Evolutionary conservation across 2,329 filamentous ascomycete genomes (phyloP), one percentile per base, ranked within the genome.

Genomic region (Colletotrichum siamense): DNA sequence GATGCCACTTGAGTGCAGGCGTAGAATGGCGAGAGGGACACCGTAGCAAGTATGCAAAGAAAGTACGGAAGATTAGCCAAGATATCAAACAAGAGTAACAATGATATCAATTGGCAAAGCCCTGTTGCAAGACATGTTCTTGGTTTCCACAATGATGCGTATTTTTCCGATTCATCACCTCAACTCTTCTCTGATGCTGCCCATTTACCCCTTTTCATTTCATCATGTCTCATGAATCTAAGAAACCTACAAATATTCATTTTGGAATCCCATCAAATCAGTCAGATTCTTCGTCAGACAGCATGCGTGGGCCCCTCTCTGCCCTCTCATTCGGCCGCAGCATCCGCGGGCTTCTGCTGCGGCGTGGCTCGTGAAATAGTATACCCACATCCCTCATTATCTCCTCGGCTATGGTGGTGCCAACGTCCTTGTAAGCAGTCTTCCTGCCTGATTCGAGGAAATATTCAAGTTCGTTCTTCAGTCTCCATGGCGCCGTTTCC

Each of bases 381-480:
- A 64, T 15, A 9, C 67, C 26, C 1, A 80, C n/a, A 22, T 78
- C 71, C 39, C 4, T 69, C 8, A 80, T 13, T 5, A 80, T 39
- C 67, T 70, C 57, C 36, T 80, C 79, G 8, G 26, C 71, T 34
- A 63, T 76, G 16, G 76, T 55, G 15, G 73, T n/a, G n/a, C 78
- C 69, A 12, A 73, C 65, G 59, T 81, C 80, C 2, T 39, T 66
- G 36, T 79, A 80, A 8, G 77, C 77, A 8, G 24, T 73, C 10
- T 59, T 68, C 34, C 79, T 66, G 3, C 79, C 79, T 1, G 52
- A 39, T 10, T 76, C 71, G 15, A 61, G 52, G 32, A 81, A 73
- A 32, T 81, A 80, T 6, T 61, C 34, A 55, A 78, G 9, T 44
- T 81, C 80, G 13, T 71, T 49, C 62, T 57, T 70, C 24, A 78